Evolutionary conservation across 352 stramenopile species (phyloP).

Genomic region (Globisporangium viniferum): DNA sequence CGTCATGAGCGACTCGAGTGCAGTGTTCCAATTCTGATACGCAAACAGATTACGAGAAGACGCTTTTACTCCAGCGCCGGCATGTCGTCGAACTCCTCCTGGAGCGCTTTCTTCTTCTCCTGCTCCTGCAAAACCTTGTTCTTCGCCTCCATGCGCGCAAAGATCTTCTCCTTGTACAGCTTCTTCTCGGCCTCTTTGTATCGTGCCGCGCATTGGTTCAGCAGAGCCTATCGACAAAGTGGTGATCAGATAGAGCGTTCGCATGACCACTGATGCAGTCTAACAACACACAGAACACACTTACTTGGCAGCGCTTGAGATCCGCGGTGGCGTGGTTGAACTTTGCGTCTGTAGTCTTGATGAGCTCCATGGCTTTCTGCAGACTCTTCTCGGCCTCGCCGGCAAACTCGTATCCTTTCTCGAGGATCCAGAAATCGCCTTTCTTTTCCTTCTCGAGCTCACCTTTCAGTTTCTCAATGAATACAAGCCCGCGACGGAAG

Average conservation of each 20-base stretch:
- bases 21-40: not conserved
- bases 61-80: slow-evolving; percentile 54
- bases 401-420: slow-evolving; percentile 77
- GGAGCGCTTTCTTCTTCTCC: slow-evolving; percentile 60
- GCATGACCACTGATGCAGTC: not conserved
- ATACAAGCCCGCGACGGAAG: slow-evolving; percentile 77
- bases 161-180: slow-evolving; percentile 88
- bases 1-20: not conserved
- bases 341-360: slow-evolving; percentile 37
- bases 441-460: slow-evolving; percentile 80
- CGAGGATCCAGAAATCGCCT: slow-evolving; percentile 85
- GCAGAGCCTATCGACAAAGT: slow-evolving; percentile 31
- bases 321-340: slow-evolving; percentile 55
- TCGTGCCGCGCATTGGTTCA: slow-evolving; percentile 55
- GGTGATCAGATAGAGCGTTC: not conserved
- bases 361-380: slow-evolving; percentile 51
- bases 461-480: slow-evolving; percentile 74
- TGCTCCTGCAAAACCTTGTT: slow-evolving; percentile 73
- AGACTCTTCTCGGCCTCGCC: slow-evolving; percentile 74
- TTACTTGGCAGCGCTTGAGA: slow-evolving; percentile 64
- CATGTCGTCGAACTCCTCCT: slow-evolving; percentile 84
- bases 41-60: not conserved
- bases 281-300: not conserved
- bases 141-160: slow-evolving; percentile 77
- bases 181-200: slow-evolving; percentile 89